Conservation (phyloP, 1,284 basidiomycete species). For the Singerocomus rubriflavus region DNA sequence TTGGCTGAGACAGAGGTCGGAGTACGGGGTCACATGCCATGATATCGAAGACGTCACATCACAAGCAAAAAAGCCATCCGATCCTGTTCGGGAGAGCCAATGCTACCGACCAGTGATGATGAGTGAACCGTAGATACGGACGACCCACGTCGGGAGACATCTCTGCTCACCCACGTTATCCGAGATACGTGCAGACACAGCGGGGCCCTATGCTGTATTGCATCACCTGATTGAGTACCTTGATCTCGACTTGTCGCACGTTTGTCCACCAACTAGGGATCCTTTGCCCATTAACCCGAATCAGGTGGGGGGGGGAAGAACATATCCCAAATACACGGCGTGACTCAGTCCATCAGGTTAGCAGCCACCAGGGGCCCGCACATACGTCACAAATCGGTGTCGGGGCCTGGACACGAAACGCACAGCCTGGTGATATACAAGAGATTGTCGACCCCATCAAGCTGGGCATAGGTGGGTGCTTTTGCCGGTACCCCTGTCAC, state of each 20-base stretch:
- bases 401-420: neutral
- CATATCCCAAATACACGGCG: slow-evolving; percentile 34
- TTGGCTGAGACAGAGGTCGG: slow-evolving; percentile 48
- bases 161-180: slow-evolving; percentile 69
- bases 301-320: slow-evolving; percentile 36
- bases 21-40: neutral
- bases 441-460: neutral
- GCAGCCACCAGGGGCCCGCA: neutral
- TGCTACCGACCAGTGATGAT: neutral
- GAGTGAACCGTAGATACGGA: neutral
- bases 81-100: slow-evolving; percentile 43
- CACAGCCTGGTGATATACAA: slow-evolving; percentile 3
- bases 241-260: slow-evolving; percentile 40
- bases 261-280: slow-evolving; percentile 46
- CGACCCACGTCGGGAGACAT: slow-evolving; percentile 52
- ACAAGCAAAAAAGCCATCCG: slow-evolving; percentile 38
- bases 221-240: slow-evolving; percentile 42
- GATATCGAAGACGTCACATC: neutral
- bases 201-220: slow-evolving; percentile 37
- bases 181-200: neutral
- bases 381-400: neutral
- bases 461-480: neutral
- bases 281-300: slow-evolving; percentile 59
- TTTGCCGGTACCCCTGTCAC: too few species aligned
- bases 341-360: neutral